phyloP scores from a whole-genome alignment of 2,329 filamentous ascomycete genomes.

The Beauveria sp. region DNA sequence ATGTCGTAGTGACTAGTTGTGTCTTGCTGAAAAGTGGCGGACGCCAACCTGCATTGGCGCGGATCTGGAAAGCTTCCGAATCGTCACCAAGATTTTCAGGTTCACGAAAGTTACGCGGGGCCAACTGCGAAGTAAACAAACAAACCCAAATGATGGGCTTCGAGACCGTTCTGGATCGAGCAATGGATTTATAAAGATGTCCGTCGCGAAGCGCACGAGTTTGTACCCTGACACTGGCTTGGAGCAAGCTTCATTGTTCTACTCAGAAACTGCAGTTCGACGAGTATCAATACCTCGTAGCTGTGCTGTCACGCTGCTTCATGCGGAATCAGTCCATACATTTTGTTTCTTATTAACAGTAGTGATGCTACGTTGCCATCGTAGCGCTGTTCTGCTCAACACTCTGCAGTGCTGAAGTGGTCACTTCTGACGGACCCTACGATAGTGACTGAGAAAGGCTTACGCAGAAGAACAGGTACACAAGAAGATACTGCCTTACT shows the following conservation, averaged over 20 bases:
- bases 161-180: neutral
- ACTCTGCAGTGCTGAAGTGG: neutral
- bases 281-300: neutral
- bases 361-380: no score
- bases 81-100: neutral
- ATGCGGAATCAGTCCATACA: neutral
- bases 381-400: no score
- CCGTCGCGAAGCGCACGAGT: no score
- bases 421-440: neutral
- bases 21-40: neutral
- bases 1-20: no score
- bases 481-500: neutral
- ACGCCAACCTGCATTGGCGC: slow-evolving; percentile 2
- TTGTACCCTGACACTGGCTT: no score
- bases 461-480: neutral
- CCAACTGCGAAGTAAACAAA: no score
- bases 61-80: neutral
- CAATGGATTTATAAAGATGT: neutral
- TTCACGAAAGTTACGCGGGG: no score
- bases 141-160: neutral
- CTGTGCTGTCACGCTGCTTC: neutral
- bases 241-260: neutral
- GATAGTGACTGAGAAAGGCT: neutral
- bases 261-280: neutral
- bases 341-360: no score